Conservation (phyloP, 345 rosid species). For the Triadica sebifera region DNA sequence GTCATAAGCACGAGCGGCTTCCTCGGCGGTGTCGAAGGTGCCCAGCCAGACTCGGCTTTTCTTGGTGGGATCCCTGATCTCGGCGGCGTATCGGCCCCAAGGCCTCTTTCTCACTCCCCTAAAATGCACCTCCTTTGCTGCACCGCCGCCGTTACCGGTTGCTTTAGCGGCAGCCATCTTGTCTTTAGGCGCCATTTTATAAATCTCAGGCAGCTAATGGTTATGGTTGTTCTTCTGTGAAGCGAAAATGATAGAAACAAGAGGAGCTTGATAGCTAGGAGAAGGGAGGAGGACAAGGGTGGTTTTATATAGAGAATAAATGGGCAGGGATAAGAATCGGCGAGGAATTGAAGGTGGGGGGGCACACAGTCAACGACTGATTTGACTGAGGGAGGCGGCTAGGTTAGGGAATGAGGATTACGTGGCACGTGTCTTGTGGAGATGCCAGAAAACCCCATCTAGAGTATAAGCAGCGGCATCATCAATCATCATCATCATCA, state of each 20-base stretch:
- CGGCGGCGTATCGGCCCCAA: slow-evolving; percentile 87
- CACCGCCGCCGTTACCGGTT: slow-evolving; percentile 13
- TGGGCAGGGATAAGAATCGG: slow-evolving; percentile 4
- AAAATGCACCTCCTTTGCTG: slow-evolving; percentile 46
- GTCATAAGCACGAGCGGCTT: slow-evolving; percentile 81
- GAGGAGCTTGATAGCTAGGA: neutral
- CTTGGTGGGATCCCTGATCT: slow-evolving; percentile 78
- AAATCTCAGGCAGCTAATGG: too few species aligned
- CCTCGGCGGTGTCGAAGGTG: slow-evolving; percentile 73
- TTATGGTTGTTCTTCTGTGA: too few species aligned
- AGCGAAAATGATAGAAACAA: neutral
- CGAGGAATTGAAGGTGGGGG: slow-evolving; percentile 22
- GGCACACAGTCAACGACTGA: slow-evolving; percentile 40
- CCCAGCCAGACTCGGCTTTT: slow-evolving; percentile 85
- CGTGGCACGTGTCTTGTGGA: slow-evolving; percentile 35
- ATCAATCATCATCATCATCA: too few species aligned
- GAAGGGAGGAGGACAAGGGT: neutral
- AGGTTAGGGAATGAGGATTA: slow-evolving; percentile 11
- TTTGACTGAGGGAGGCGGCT: slow-evolving; percentile 48
- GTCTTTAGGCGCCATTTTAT: slow-evolving; percentile 59
- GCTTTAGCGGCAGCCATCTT: slow-evolving; percentile 32
- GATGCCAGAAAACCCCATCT: slow-evolving; percentile 19
- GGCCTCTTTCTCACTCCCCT: slow-evolving; percentile 91
- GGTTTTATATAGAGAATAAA: slow-evolving; percentile 28
- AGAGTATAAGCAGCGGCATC: too few species aligned